phyloP scores from a whole-genome alignment of 1,284 basidiomycete genomes.

The Puccinia polysora region DNA sequence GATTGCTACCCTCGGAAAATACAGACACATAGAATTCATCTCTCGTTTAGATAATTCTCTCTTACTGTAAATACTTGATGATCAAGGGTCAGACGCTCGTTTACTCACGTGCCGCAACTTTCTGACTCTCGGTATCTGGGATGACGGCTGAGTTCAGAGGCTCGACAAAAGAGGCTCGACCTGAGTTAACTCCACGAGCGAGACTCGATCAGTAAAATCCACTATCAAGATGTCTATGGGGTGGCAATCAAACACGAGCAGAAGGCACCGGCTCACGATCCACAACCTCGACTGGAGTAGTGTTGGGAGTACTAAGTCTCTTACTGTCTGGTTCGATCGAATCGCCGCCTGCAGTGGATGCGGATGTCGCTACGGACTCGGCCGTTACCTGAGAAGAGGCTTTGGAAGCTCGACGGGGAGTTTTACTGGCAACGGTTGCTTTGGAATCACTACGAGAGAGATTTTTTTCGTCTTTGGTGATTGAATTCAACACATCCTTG shows the following conservation, averaged over 20 bases:
- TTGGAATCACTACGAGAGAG: slow-evolving; percentile 2
- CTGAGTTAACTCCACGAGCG: neutral
- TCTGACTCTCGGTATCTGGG: slow-evolving; percentile 20
- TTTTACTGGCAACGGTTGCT: neutral
- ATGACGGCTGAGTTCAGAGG: neutral
- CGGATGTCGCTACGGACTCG: neutral
- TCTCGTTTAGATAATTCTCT: neutral
- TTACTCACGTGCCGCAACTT: slow-evolving; percentile 22
- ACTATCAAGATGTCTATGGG: too few species aligned
- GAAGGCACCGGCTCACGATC: neutral
- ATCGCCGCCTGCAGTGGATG: neutral
- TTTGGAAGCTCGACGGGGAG: slow-evolving; percentile 18
- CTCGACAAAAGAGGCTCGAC: neutral
- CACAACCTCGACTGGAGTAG: neutral
- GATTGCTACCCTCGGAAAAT: slow-evolving; percentile 37
- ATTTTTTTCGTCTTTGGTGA: slow-evolving; percentile 14
- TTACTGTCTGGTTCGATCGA: neutral
- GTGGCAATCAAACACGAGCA: neutral
- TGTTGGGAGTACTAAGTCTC: neutral
- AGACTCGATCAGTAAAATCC: neutral
- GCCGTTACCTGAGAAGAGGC: slow-evolving; percentile 8
- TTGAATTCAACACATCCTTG: slow-evolving; percentile 21
- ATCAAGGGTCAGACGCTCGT: neutral
- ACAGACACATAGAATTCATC: neutral
- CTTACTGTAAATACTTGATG: neutral